These are phyloP conservation scores for Hysterangium stoloniferum DNA, from an alignment of 768 basidiomycete species.

Conservation along the genomic window DNA sequence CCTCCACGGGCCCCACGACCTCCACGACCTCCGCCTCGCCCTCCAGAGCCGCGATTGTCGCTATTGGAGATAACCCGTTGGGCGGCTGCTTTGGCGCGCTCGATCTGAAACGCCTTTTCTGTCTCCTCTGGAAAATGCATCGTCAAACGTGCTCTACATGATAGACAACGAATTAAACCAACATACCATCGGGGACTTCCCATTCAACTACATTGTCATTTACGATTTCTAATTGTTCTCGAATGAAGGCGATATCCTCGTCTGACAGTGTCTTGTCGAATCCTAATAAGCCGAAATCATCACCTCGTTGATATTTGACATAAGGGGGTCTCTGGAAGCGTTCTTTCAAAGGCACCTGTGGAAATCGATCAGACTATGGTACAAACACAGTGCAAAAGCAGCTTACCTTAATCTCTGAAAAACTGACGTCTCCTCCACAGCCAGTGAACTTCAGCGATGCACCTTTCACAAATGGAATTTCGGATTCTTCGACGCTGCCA, in stretches of 20 bases:
- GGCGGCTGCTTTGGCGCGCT: conserved; percentile 65
- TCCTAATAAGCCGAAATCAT: conserved; percentile 39
- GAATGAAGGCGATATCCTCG: conserved; percentile 64
- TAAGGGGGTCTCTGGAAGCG: conserved; percentile 41
- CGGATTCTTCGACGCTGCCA: conserved; percentile 33
- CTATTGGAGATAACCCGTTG: conserved; percentile 33
- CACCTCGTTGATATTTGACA: conserved; percentile 40
- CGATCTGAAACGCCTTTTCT: conserved; percentile 65
- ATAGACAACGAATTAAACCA: not conserved
- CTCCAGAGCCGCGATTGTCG: conserved; percentile 36
- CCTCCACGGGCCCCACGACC: conserved; percentile 28
- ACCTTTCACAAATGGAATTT: conserved; percentile 39
- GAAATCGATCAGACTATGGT: conserved; percentile 2
- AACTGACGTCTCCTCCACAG: conserved; percentile 48
- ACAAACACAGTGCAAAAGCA: not conserved
- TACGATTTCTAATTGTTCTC: conserved; percentile 55
- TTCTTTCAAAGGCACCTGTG: conserved; percentile 38
- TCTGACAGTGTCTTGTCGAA: conserved; percentile 62
- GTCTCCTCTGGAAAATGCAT: conserved; percentile 47
- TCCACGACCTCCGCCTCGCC: conserved; percentile 37
- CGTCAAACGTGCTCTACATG: not conserved
- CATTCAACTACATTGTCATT: conserved; percentile 59
- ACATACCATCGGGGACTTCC: conserved; percentile 53
- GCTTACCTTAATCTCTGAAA: conserved; percentile 51
- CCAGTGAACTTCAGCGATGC: conserved; percentile 54